Base-by-base conservation (phyloP, 805 yeast genomes). In the Candida michaelii region DNA sequence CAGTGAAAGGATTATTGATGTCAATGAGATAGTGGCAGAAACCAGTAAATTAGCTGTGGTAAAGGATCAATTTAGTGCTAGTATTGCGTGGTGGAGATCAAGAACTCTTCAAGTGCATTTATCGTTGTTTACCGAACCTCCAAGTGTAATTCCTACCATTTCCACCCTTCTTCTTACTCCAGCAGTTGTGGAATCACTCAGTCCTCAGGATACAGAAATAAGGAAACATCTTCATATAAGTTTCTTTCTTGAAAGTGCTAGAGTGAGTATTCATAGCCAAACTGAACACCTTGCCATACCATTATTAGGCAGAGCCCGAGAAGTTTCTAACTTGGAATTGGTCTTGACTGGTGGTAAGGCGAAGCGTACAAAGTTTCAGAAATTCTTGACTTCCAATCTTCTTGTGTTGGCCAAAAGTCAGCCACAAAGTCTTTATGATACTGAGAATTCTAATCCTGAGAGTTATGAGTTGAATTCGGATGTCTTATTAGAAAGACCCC, bases 291-390 rank as follows among this genome's bases (percentile, higher is more conserved):
- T 81, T 25, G 73, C 84, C 1, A 61, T 74, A 16, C 79, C 81
- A 6, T 71, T 79, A 4, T 65, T 86, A 46, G 61, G 66, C 1
- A 74, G 74, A 47, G 87, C 82, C 2, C 75, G 79, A 33, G 73
- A 75, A 11, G 56, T 83, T 9, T 79, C 89, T 0, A 75, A 79
- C 1, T 71, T 89, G 36, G 66, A 76, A 38, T 76, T 83, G 49
- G 76, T 83, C 0, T 65, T 91, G 35, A 85, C 97, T 1, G 98
- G 98, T 51, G 86, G 93, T 43, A 82, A 82, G 52, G 97, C 96
- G 8, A 84, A 82, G 58, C 74, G 93, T 56, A 91, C 98, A 3
- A 86, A 86, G 60, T 87, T 70, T 59, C 98, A 91, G 64, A 73
- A 74, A 36, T 73, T 70, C 25, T 79, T 82, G n/a, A 77, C 83